Base-by-base conservation (phyloP, 345 rosid species). In the Heritiera fomes region DNA sequence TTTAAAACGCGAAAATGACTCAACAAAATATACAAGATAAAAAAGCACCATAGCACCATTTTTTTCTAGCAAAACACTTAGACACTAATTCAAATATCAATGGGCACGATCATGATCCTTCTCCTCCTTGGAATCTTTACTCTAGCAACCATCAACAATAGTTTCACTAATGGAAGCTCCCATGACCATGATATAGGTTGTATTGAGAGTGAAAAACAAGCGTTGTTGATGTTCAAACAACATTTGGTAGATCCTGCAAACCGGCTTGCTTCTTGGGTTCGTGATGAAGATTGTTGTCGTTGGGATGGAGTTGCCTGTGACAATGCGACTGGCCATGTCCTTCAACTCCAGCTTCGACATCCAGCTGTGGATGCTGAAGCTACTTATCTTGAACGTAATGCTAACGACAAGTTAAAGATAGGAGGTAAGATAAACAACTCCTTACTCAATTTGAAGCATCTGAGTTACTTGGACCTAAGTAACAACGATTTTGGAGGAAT, bases 181-280 rank as follows among this genome's bases (percentile, higher is more conserved):
- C 38, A 1, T 34, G 3, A 34, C 3, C 28, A 23, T 23, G 28
- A 34, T 34, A 34, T 34, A 34, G 38, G 61, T 15, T 85, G 87
- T 67, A 30, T 80, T 10, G 76, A 32, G 0, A 8, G 13, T 0
- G 85, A 85, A 58, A 80, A 79, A 69, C 68, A 78, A 43, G 82
- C 77, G 2, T 86, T 83, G 76, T 1, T 80, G 18, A 12, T 62
- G 65, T 83, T 85, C 76, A 82, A 65, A 80, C 32, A 73, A 15
- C 30, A 55, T 18, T 80, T 82, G 55, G 59, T 20, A 0, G 85
- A 82, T 77, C 87, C 85, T 56, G 80, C 71, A 1, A 64, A 61
- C 9, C 64, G 84, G 78, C 82, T 85, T n/a, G 69, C 69, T 20
- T 80, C 83, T 0, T 85, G 86, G 86, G 75, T n/a, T 1, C 20